These are phyloP conservation scores for Hymenotorrendiella dingleyae DNA, from an alignment of 2,329 filamentous ascomycete genomes.

Conservation along the genomic window DNA sequence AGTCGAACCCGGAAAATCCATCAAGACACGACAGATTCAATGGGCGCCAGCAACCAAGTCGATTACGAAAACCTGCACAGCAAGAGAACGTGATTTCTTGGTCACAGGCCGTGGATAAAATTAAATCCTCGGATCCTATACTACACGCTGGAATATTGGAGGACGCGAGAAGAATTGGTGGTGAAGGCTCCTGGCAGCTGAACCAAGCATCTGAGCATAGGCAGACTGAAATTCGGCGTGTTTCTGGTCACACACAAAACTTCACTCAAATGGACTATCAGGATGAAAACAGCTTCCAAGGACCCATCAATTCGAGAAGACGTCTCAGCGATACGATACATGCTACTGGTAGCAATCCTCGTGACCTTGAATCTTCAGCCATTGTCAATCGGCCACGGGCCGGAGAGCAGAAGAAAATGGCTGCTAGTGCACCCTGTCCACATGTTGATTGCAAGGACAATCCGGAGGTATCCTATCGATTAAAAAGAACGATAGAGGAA, in stretches of 20 bases:
- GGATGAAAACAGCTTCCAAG: not conserved
- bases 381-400: no score
- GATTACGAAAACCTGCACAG: conserved; percentile 22
- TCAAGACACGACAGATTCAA: no score
- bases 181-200: conserved; percentile 9
- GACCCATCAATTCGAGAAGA: not conserved
- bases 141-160: conserved; percentile 24
- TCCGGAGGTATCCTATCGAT: conserved; percentile 13
- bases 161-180: conserved; percentile 13
- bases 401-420: no score
- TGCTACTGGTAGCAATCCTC: no score
- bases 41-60: no score
- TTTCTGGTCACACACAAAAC: conserved; percentile 2
- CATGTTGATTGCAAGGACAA: conserved; percentile 20
- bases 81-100: conserved; percentile 25
- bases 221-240: not conserved
- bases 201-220: not conserved
- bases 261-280: not conserved
- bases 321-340: conserved; percentile 1
- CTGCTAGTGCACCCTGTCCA: conserved; percentile 21
- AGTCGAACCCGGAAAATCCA: no score
- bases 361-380: no score
- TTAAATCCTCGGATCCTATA: conserved; percentile 24
- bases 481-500: conserved; percentile 19
- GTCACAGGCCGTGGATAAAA: conserved; percentile 25